Evolutionary conservation across 2,329 filamentous ascomycete species (phyloP).

Genomic region (Phialophora expanda): DNA sequence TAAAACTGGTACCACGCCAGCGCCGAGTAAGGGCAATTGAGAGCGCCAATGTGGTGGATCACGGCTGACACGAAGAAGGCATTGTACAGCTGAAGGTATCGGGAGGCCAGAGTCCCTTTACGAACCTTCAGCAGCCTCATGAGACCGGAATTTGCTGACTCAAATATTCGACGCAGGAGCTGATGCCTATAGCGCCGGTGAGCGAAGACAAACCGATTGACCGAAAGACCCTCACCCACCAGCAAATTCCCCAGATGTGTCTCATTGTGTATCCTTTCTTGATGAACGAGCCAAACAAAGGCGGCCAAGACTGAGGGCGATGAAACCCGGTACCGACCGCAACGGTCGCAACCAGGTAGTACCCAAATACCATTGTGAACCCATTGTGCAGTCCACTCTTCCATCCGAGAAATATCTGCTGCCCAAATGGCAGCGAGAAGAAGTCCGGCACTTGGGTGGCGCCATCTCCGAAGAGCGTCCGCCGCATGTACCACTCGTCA

Average conservation of each 20-base stretch:
- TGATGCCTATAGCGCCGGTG: conserved; percentile 28
- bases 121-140: conserved; percentile 13
- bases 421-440: conserved; percentile 24
- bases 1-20: conserved; percentile 25
- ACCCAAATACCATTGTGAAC: conserved; percentile 27
- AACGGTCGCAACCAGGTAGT: conserved; percentile 25
- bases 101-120: conserved; percentile 23
- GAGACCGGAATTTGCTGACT: conserved; percentile 23
- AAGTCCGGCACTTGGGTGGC: conserved; percentile 12
- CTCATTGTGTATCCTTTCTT: conserved; percentile 30
- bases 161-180: conserved; percentile 30
- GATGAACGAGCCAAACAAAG: conserved; percentile 31
- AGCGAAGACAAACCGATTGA: neutral
- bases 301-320: conserved; percentile 30
- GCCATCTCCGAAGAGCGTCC: conserved; percentile 13
- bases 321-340: conserved; percentile 17
- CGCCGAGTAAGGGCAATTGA: conserved; percentile 28
- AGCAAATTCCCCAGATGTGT: conserved; percentile 33
- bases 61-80: conserved; percentile 32
- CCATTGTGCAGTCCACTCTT: conserved; percentile 23
- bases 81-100: conserved; percentile 34
- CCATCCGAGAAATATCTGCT: conserved; percentile 27
- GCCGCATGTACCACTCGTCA: conserved; percentile 23
- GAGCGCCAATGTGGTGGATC: conserved; percentile 30
- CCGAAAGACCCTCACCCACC: conserved; percentile 1